A percentile compares a stretch with the other conserved stretches of the same genome.
These are phyloP conservation scores for Arachis monticola DNA, from an alignment of 331 rosid species.

Conservation along the genomic window DNA sequence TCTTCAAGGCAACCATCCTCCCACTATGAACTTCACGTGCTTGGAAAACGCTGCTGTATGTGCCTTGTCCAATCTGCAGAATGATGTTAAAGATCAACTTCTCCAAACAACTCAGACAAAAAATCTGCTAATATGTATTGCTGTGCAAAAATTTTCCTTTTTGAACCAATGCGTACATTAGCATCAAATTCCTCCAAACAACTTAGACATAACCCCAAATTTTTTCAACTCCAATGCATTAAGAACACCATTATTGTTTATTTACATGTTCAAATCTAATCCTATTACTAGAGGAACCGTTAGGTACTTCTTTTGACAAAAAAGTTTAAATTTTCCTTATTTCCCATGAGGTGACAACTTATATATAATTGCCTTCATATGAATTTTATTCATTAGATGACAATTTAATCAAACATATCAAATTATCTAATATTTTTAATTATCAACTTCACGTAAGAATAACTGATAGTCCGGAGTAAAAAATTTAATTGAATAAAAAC, in stretches of 20 bases:
- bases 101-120: not conserved
- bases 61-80: slow-evolving; percentile 91
- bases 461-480: too few relatives aligned
- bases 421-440: too few relatives aligned
- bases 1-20: slow-evolving; percentile 86
- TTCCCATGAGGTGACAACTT: not conserved
- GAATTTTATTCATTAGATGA: too few relatives aligned
- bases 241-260: too few relatives aligned
- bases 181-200: not conserved
- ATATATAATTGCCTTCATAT: too few relatives aligned
- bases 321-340: not conserved
- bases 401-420: too few relatives aligned
- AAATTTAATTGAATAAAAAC: not conserved
- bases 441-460: too few relatives aligned
- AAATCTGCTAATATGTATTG: not conserved
- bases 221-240: not conserved
- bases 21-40: slow-evolving; percentile 83
- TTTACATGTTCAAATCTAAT: too few relatives aligned
- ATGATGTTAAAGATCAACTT: not conserved
- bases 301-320: too few relatives aligned
- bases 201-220: not conserved
- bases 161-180: too few relatives aligned
- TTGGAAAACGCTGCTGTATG: slow-evolving; percentile 91
- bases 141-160: not conserved
- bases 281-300: too few relatives aligned